Conservation (phyloP, 2,329 filamentous ascomycete species). For the Cadophora sp. region DNA sequence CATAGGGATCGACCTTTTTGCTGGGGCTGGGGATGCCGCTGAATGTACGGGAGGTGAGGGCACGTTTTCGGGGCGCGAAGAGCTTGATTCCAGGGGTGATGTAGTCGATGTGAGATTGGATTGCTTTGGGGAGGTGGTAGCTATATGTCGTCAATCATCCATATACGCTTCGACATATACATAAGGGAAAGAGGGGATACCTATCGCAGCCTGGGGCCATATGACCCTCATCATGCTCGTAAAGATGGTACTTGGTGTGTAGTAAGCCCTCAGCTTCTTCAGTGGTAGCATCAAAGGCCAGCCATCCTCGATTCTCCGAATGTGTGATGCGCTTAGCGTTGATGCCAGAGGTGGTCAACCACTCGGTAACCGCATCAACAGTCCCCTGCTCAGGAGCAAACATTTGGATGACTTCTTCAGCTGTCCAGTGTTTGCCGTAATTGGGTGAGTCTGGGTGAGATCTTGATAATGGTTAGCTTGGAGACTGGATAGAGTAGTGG, state of each 20-base stretch:
- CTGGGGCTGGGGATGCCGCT: conserved; percentile 12
- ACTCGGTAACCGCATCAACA: conserved; percentile 42
- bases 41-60: conserved; percentile 1
- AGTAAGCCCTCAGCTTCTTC: conserved; percentile 45
- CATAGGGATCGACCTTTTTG: conserved; percentile 1
- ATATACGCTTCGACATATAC: background rate
- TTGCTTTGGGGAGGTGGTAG: conserved; percentile 50
- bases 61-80: conserved; percentile 24
- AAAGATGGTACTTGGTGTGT: conserved; percentile 45
- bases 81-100: conserved; percentile 53
- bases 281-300: conserved; percentile 45
- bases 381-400: conserved; percentile 42
- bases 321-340: conserved; percentile 41
- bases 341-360: conserved; percentile 44
- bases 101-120: conserved; percentile 53
- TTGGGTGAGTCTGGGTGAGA: conserved; percentile 37
- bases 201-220: conserved; percentile 43
- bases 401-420: conserved; percentile 41
- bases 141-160: conserved; percentile 30
- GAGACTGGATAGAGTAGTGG: background rate
- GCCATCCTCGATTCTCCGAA: conserved; percentile 41
- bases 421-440: conserved; percentile 45
- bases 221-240: conserved; percentile 43
- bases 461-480: conserved; percentile 21
- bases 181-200: conserved; percentile 23